Evolutionary conservation across 257 asterid species (phyloP).

Genomic region (Fraxinus americana): DNA sequence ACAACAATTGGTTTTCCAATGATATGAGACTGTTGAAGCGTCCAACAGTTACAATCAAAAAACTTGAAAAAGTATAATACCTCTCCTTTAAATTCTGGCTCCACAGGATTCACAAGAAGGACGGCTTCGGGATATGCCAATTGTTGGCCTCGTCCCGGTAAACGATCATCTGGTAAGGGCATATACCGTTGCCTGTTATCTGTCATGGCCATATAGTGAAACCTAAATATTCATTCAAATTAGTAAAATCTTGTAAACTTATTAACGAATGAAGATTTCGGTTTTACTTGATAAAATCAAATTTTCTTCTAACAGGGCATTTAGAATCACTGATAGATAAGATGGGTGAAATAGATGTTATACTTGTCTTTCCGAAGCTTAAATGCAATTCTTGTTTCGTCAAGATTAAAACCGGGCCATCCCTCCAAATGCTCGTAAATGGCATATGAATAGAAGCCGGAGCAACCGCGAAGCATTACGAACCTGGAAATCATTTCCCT

Average conservation of each 20-base stretch:
- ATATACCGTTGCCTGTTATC: slow-evolving; percentile 66
- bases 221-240: slow-evolving; percentile 39
- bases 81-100: slow-evolving; percentile 73
- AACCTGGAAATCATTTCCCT: slow-evolving; percentile 42
- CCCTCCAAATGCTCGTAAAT: slow-evolving; percentile 74
- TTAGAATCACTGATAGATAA: neutral
- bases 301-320: neutral
- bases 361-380: slow-evolving; percentile 81
- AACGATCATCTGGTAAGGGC: slow-evolving; percentile 84
- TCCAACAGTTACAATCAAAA: neutral
- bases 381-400: slow-evolving; percentile 75
- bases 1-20: neutral
- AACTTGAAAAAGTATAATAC: slow-evolving; percentile 23
- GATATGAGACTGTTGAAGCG: neutral
- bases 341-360: neutral
- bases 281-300: neutral
- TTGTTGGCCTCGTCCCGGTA: slow-evolving; percentile 57
- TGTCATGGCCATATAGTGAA: slow-evolving; percentile 79
- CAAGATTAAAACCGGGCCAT: slow-evolving; percentile 81
- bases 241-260: neutral
- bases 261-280: neutral
- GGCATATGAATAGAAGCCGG: slow-evolving; percentile 79
- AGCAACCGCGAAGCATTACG: slow-evolving; percentile 60
- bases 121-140: slow-evolving; percentile 87
- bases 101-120: slow-evolving; percentile 63